Evolutionary conservation across 352 stramenopile species (phyloP).

Genomic region (Pythium pyrilobum): DNA sequence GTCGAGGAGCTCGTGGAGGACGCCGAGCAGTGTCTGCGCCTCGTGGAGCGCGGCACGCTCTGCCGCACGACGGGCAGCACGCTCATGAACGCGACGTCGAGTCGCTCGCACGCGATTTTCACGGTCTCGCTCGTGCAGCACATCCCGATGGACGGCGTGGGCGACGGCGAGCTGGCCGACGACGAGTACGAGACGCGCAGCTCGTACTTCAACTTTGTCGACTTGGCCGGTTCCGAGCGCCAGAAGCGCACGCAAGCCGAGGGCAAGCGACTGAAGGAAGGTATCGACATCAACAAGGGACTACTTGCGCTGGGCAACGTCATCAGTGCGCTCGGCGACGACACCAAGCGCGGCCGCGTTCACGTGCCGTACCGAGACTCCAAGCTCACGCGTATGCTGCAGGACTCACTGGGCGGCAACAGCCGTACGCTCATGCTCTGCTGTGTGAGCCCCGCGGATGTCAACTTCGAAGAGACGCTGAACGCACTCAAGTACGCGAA

Average conservation of each 20-base stretch:
- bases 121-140: conserved; percentile 82
- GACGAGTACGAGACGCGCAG: conserved; percentile 73
- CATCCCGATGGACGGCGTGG: conserved; percentile 46
- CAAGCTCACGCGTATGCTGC: conserved; percentile 92
- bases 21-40: conserved; percentile 68
- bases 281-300: conserved; percentile 98
- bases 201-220: conserved; percentile 91
- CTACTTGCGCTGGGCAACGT: conserved; percentile 97
- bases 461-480: conserved; percentile 90
- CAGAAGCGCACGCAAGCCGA: conserved; percentile 95
- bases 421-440: conserved; percentile 90
- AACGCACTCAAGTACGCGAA: conserved; percentile 92
- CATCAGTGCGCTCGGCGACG: conserved; percentile 94
- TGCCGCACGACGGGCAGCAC: conserved; percentile 84
- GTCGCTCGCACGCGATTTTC: conserved; percentile 91
- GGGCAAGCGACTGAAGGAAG: conserved; percentile 91
- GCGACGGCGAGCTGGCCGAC: conserved; percentile 34
- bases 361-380: conserved; percentile 94
- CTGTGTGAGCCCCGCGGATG: conserved; percentile 89
- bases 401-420: conserved; percentile 91
- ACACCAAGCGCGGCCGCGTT: conserved; percentile 85
- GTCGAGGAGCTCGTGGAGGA: conserved; percentile 62
- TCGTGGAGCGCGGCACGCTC: conserved; percentile 82
- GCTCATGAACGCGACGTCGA: conserved; percentile 91
- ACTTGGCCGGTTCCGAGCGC: conserved; percentile 89